Percentiles rank a stretch among this genome's conserved stretches.
Evolutionary conservation across 495 filamentous ascomycete genomes (phyloP).

Genomic region (Poronia punctata): DNA sequence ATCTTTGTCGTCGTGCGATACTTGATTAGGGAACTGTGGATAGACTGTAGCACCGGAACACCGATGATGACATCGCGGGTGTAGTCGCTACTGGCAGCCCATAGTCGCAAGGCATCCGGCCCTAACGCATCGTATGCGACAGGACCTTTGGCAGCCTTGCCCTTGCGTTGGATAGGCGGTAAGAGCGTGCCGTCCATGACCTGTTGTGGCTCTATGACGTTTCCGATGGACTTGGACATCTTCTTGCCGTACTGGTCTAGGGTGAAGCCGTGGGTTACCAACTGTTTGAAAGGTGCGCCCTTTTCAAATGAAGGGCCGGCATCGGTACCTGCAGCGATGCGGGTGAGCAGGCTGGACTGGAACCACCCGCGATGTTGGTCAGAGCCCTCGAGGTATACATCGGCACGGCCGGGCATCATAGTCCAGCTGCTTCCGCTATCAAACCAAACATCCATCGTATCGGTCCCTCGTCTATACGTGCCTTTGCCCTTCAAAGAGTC

Average conservation of each 20-base stretch:
- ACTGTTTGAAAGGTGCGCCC: slow-evolving; percentile 62
- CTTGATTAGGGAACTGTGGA: slow-evolving; percentile 72
- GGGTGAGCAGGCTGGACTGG: slow-evolving; percentile 94
- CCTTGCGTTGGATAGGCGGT: slow-evolving; percentile 38
- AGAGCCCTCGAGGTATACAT: slow-evolving; percentile 87
- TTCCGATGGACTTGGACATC: slow-evolving; percentile 98
- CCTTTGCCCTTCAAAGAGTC: slow-evolving; percentile 39
- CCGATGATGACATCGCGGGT: slow-evolving; percentile 79
- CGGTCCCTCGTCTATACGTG: slow-evolving; percentile 66
- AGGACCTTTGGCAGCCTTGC: slow-evolving; percentile 17
- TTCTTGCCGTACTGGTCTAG: slow-evolving; percentile 84
- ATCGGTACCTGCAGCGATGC: slow-evolving; percentile 43
- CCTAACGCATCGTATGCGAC: slow-evolving; percentile 44
- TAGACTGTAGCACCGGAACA: slow-evolving; percentile 61
- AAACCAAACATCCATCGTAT: slow-evolving; percentile 99
- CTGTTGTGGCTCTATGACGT: slow-evolving; percentile 69
- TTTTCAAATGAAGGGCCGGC: slow-evolving; percentile 16
- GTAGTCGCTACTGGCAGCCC: slow-evolving; percentile 88
- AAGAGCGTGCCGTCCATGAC: slow-evolving; percentile 73
- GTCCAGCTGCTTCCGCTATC: slow-evolving; percentile 97
- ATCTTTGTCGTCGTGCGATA: slow-evolving; percentile 83
- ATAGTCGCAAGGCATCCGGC: slow-evolving; percentile 81
- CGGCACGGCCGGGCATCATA: slow-evolving; percentile 53
- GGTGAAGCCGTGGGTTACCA: slow-evolving; percentile 94
- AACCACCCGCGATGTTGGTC: slow-evolving; percentile 99